phyloP scores from a whole-genome alignment of 345 rosid genomes.

The Corymbia maculata region DNA sequence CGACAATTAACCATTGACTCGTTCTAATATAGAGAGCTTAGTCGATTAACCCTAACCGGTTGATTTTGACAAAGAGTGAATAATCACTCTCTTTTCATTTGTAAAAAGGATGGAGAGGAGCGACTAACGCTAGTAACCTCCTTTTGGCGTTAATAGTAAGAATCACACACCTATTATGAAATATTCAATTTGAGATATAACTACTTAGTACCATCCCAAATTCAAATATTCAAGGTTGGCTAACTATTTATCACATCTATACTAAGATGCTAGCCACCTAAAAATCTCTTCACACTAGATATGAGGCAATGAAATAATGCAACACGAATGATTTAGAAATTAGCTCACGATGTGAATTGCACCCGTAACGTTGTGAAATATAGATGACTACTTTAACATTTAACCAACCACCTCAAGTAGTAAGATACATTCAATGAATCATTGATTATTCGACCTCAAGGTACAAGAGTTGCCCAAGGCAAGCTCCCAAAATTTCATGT shows the following conservation, averaged over 20 bases:
- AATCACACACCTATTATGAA: neutral
- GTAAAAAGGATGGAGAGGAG: neutral
- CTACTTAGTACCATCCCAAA: neutral
- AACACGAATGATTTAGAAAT: neutral
- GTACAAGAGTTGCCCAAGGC: neutral
- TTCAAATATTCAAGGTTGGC: accelerated
- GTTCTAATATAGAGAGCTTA: neutral
- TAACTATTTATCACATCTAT: neutral
- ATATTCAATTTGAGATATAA: neutral
- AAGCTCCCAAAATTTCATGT: neutral
- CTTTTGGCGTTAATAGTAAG: neutral
- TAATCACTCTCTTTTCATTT: neutral
- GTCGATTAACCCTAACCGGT: neutral
- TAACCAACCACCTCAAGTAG: too few species aligned
- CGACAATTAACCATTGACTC: neutral
- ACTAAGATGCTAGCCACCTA: neutral
- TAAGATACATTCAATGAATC: neutral
- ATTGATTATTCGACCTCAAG: neutral
- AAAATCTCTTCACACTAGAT: neutral
- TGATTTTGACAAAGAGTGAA: neutral
- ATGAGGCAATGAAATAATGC: neutral
- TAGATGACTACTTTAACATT: too few species aligned
- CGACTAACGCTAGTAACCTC: neutral
- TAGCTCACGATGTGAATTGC: neutral
- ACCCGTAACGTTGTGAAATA: too few species aligned